These are phyloP conservation scores for Coemansia sp. DNA, from an alignment of 192 early-diverging fungal species.

Conservation along the genomic window DNA sequence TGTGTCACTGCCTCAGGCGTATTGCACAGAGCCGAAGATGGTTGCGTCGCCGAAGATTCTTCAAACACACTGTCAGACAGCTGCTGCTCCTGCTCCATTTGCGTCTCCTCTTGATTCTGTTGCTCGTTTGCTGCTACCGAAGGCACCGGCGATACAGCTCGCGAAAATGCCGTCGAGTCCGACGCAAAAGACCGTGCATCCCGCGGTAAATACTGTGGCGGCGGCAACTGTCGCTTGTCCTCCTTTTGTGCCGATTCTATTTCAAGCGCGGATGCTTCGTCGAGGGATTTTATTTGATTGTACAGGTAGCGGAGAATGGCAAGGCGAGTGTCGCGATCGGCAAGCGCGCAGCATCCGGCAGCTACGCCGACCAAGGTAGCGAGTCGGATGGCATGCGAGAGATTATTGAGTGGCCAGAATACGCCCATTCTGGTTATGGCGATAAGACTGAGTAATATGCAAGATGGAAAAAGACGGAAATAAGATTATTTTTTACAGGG, in stretches of 20 bases:
- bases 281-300: constrained; percentile 29
- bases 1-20: constrained; percentile 33
- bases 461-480: neutral
- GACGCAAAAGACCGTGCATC: constrained; percentile 49
- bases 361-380: constrained; percentile 31
- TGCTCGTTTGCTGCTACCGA: neutral
- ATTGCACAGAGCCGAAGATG: constrained; percentile 29
- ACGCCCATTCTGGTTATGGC: constrained; percentile 24
- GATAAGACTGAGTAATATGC: neutral
- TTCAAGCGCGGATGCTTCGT: constrained; percentile 25
- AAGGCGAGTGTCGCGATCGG: constrained; percentile 44
- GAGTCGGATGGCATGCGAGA: constrained; percentile 20
- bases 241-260: constrained; percentile 14
- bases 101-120: neutral
- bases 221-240: neutral
- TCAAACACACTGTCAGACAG: neutral
- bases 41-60: constrained; percentile 3
- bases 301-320: constrained; percentile 31
- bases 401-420: constrained; percentile 38
- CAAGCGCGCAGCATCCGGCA: constrained; percentile 36
- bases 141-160: constrained; percentile 13
- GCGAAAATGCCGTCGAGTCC: constrained; percentile 48
- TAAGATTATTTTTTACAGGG: neutral
- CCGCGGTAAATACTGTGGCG: constrained; percentile 8
- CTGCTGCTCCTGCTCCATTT: constrained; percentile 5